Conservation (phyloP, 192 early-diverging fungal genomes). For the Haplosporangium gracile region DNA sequence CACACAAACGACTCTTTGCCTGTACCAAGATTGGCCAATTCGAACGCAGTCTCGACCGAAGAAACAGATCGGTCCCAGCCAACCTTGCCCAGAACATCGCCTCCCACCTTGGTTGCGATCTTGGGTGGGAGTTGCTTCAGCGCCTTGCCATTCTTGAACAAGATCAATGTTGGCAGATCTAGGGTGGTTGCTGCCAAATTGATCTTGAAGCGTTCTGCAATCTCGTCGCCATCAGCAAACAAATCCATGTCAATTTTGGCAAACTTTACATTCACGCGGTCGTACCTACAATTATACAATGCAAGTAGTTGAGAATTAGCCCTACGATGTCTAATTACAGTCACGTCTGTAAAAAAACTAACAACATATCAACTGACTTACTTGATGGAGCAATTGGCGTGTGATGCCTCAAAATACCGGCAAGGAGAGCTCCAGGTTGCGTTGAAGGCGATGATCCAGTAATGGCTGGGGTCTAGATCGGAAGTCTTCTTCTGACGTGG, state of each 20-base stretch:
- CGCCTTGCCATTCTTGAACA: slow-evolving; percentile 65
- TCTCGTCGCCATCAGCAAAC: slow-evolving; percentile 46
- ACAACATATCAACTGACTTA: slow-evolving; percentile 25
- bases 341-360: slow-evolving; percentile 31
- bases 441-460: slow-evolving; percentile 68
- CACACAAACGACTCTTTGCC: slow-evolving; percentile 48
- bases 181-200: slow-evolving; percentile 63
- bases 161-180: slow-evolving; percentile 65
- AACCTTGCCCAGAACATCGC: slow-evolving; percentile 46
- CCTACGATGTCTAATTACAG: background rate
- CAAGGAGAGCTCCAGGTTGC: slow-evolving; percentile 66
- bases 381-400: slow-evolving; percentile 62
- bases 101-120: slow-evolving; percentile 46
- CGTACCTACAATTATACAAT: slow-evolving; percentile 27
- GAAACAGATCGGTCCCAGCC: slow-evolving; percentile 55
- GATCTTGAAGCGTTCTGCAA: slow-evolving; percentile 63
- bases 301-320: background rate
- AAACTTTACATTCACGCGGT: slow-evolving; percentile 49
- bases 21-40: slow-evolving; percentile 50
- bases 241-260: slow-evolving; percentile 68
- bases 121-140: slow-evolving; percentile 60
- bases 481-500: background rate
- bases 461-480: slow-evolving; percentile 45
- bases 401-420: slow-evolving; percentile 63
- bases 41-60: slow-evolving; percentile 39